Percentiles rank a stretch among this genome's conserved stretches.
phyloP scores from a whole-genome alignment of 75 land plant species.

The Sequoiadendron giganteum region DNA sequence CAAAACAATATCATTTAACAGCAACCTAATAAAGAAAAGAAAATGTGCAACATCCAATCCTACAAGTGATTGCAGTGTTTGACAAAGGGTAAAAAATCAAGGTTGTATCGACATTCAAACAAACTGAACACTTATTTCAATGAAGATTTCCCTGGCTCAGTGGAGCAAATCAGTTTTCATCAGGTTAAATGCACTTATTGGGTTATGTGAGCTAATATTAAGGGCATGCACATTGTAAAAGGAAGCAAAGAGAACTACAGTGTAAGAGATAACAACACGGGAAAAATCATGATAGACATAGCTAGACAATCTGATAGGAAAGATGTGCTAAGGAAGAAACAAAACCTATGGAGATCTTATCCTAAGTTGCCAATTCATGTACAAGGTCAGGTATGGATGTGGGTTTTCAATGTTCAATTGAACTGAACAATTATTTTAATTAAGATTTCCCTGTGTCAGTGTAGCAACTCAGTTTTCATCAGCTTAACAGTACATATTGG shows the following conservation, averaged over 20 bases:
- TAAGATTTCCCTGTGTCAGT: neutral
- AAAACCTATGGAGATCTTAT: neutral
- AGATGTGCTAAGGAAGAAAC: neutral
- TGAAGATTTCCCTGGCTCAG: neutral
- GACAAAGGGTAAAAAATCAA: neutral
- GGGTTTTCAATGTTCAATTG: neutral
- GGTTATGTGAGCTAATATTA: neutral
- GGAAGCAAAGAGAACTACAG: neutral
- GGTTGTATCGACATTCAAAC: neutral
- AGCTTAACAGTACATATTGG: neutral
- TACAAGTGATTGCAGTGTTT: neutral
- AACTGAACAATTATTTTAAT: neutral
- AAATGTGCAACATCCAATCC: neutral
- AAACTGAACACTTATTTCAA: neutral
- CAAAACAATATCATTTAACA: neutral
- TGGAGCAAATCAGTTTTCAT: neutral
- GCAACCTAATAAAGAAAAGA: neutral
- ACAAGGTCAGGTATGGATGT: no score
- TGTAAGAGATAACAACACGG: neutral
- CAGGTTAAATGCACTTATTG: neutral
- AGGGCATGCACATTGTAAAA: neutral
- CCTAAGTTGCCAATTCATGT: no score
- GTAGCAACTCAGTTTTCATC: neutral
- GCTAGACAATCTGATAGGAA: neutral
- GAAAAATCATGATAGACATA: neutral